These are phyloP conservation scores for Plantago elongata DNA, from an alignment of 257 asterid species.

Conservation along the genomic window DNA sequence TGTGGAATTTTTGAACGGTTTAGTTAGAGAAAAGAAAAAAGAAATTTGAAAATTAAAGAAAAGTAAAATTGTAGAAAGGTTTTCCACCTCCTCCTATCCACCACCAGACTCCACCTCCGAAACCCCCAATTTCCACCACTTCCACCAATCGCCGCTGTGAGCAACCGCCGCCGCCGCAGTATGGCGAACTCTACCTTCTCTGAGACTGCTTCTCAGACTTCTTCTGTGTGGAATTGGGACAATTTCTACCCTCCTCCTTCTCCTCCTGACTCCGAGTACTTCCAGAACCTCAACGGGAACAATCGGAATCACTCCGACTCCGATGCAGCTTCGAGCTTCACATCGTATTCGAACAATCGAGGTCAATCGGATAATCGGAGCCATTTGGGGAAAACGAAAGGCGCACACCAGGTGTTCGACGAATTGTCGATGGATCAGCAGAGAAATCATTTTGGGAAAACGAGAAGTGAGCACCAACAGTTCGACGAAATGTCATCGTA, in stretches of 20 bases:
- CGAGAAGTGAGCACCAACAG: conserved; percentile 15
- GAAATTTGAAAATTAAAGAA: too few species aligned
- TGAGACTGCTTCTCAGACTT: too few species aligned
- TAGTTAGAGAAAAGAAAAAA: too few species aligned
- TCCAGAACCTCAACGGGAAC: conserved; percentile 43
- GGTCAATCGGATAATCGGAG: too few species aligned
- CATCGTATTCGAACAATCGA: conserved; percentile 30
- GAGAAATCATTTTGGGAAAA: conserved; percentile 22
- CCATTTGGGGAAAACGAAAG: too few species aligned
- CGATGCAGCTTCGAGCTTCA: conserved; percentile 39
- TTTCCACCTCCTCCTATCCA: conserved; percentile 23
- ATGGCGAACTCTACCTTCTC: too few species aligned
- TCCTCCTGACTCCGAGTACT: conserved; percentile 83
- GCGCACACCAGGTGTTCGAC: too few species aligned
- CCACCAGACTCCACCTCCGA: conserved; percentile 33
- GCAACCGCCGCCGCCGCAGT: conserved; percentile 23
- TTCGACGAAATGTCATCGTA: conserved; percentile 60
- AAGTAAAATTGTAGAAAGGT: too few species aligned
- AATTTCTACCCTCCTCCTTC: conserved; percentile 92
- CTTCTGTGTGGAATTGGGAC: too few species aligned
- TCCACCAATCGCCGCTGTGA: conserved; percentile 8
- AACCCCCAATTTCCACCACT: conserved; percentile 30
- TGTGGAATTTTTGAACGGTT: too few species aligned
- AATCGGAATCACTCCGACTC: conserved; percentile 21
- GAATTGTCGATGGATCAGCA: conserved; percentile 21